These are phyloP conservation scores for Lachnum nothofagi DNA, from an alignment of 2,329 filamentous ascomycete genomes.

Conservation along the genomic window DNA sequence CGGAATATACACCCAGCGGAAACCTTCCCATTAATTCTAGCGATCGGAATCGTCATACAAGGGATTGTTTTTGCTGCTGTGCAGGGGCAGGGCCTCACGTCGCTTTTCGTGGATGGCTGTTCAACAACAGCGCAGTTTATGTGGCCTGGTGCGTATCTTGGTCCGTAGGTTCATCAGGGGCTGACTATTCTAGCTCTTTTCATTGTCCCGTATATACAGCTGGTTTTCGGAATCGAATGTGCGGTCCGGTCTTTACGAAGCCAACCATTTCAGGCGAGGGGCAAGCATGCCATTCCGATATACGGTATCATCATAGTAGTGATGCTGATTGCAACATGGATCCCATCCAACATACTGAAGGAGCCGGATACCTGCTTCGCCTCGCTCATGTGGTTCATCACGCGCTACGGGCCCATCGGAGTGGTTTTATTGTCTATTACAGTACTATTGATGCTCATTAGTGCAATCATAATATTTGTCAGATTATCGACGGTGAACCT, in stretches of 20 bases:
- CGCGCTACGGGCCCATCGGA: slow-evolving; percentile 53
- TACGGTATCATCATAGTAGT: slow-evolving; percentile 50
- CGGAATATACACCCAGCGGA: slow-evolving; percentile 34
- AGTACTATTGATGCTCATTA: slow-evolving; percentile 45
- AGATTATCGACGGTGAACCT: slow-evolving; percentile 50
- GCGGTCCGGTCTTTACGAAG: slow-evolving; percentile 50
- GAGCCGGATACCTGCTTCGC: slow-evolving; percentile 60
- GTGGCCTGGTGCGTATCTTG: slow-evolving; percentile 50
- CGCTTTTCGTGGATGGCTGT: slow-evolving; percentile 49
- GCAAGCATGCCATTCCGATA: slow-evolving; percentile 55
- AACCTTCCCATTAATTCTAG: slow-evolving; percentile 50
- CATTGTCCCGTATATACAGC: slow-evolving; percentile 59
- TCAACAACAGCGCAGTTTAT: slow-evolving; percentile 51
- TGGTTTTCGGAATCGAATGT: slow-evolving; percentile 61
- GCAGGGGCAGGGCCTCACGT: slow-evolving; percentile 51
- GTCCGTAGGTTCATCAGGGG: not conserved
- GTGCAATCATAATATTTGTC: slow-evolving; percentile 50
- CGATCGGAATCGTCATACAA: slow-evolving; percentile 53
- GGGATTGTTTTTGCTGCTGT: slow-evolving; percentile 52
- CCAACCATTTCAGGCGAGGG: slow-evolving; percentile 52
- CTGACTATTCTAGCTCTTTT: slow-evolving; percentile 54
- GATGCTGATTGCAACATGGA: slow-evolving; percentile 51
- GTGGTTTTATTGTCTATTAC: slow-evolving; percentile 51
- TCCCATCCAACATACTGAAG: slow-evolving; percentile 51
- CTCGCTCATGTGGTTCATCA: slow-evolving; percentile 63